These are phyloP conservation scores for Malus asiatica DNA, from an alignment of 306 rosid genomes.

Conservation along the genomic window DNA sequence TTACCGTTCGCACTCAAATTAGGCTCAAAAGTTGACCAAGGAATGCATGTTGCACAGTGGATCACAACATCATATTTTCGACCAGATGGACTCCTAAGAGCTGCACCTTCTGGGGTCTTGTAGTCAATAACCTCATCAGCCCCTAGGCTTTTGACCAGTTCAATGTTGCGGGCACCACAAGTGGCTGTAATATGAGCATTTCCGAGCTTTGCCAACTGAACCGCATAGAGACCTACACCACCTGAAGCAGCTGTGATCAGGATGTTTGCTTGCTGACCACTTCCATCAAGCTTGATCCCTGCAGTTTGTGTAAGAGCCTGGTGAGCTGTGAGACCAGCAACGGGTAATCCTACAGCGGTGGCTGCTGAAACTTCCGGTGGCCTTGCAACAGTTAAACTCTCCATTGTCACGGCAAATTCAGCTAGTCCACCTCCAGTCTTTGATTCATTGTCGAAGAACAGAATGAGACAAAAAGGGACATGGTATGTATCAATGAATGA, in stretches of 20 bases:
- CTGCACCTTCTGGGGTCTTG: constrained; percentile 61
- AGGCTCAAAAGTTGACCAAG: constrained; percentile 80
- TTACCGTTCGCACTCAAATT: constrained; percentile 51
- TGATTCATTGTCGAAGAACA: neutral
- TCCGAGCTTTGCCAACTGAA: constrained; percentile 77
- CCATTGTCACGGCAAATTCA: constrained; percentile 47
- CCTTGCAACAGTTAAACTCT: constrained; percentile 34
- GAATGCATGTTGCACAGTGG: constrained; percentile 53
- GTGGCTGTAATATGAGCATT: constrained; percentile 81
- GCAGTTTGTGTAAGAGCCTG: constrained; percentile 54
- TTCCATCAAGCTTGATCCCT: constrained; percentile 56
- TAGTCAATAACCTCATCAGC: constrained; percentile 86
- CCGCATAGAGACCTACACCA: constrained; percentile 77
- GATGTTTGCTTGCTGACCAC: constrained; percentile 41
- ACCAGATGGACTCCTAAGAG: constrained; percentile 62
- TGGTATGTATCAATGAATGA: neutral
- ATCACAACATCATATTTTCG: constrained; percentile 61
- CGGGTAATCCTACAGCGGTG: constrained; percentile 49
- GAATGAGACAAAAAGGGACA: neutral
- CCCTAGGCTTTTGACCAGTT: constrained; percentile 56
- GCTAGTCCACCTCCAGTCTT: constrained; percentile 77
- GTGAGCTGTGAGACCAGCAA: constrained; percentile 68
- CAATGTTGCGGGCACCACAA: constrained; percentile 67
- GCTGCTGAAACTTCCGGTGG: constrained; percentile 47
- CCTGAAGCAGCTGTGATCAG: constrained; percentile 78